phyloP scores from a whole-genome alignment of 1,284 basidiomycete species.

The Cryptococcus floricola region DNA sequence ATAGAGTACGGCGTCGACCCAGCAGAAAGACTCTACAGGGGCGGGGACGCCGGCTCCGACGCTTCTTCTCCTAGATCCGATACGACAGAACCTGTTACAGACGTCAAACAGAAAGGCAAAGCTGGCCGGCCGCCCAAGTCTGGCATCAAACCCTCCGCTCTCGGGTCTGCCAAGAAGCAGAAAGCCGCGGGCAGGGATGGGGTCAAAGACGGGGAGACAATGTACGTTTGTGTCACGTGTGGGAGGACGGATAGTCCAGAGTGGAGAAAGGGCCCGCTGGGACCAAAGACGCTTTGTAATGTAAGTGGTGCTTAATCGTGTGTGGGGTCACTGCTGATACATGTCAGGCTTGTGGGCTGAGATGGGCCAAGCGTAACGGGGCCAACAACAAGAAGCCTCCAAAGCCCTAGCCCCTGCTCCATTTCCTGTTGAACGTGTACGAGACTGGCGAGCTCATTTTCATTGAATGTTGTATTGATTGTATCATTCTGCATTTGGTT shows the following conservation, averaged over 20 bases:
- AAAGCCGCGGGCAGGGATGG: constrained; percentile 2
- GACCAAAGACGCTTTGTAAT: constrained; percentile 49
- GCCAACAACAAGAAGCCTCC: too few relatives aligned
- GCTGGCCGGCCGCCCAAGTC: constrained; percentile 10
- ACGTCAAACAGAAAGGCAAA: constrained; percentile 3
- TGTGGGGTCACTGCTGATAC: background rate
- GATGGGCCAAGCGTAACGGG: constrained; percentile 46
- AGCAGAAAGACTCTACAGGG: constrained; percentile 4
- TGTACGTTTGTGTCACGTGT: constrained; percentile 48
- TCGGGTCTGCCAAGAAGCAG: constrained; percentile 16
- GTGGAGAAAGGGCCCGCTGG: constrained; percentile 49
- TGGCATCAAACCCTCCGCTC: constrained; percentile 9
- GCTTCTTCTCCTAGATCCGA: background rate
- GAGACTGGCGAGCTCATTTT: too few relatives aligned
- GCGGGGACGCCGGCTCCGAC: constrained; percentile 13
- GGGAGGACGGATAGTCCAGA: constrained; percentile 49
- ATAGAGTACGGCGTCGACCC: constrained; percentile 24
- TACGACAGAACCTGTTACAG: background rate
- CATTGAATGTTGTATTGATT: too few relatives aligned
- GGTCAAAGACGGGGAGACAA: constrained; percentile 24
- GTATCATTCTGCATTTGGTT: too few relatives aligned
- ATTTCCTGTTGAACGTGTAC: too few relatives aligned
- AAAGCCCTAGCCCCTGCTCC: too few relatives aligned
- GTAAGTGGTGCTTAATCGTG: constrained; percentile 22
- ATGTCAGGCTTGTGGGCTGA: constrained; percentile 40